Conservation (phyloP, 2,329 filamentous ascomycete genomes). For the Penicillium rolfsii region DNA sequence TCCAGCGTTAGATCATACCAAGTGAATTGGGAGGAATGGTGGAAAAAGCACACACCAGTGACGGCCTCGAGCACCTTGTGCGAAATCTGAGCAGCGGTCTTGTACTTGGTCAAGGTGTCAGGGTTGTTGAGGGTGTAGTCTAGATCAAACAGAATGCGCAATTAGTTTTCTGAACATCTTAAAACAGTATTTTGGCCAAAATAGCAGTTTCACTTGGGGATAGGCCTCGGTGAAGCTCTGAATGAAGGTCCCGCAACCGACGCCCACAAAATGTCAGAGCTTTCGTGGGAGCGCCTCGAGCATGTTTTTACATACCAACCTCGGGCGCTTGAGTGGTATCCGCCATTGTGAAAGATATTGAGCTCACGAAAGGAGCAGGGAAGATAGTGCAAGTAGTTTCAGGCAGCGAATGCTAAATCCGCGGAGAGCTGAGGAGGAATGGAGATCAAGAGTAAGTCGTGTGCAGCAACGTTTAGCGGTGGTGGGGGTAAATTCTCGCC, state of each 20-base stretch:
- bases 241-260: constrained; percentile 18
- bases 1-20: constrained; percentile 27
- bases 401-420: constrained; percentile 26
- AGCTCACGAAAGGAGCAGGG: constrained; percentile 32
- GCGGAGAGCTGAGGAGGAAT: constrained; percentile 30
- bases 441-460: constrained; percentile 33
- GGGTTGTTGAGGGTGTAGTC: constrained; percentile 90
- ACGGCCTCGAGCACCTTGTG: constrained; percentile 94
- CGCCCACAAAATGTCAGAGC: constrained; percentile 41
- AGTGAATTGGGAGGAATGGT: neutral
- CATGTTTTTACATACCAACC: constrained; percentile 44
- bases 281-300: constrained; percentile 33
- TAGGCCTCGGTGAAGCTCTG: constrained; percentile 31
- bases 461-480: constrained; percentile 34
- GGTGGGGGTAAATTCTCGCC: constrained; percentile 32
- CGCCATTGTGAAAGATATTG: constrained; percentile 41
- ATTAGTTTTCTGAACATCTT: constrained; percentile 10
- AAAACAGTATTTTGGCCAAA: neutral
- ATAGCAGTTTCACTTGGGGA: neutral
- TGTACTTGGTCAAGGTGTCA: constrained; percentile 98
- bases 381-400: constrained; percentile 21
- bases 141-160: constrained; percentile 44
- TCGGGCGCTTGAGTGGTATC: constrained; percentile 42
- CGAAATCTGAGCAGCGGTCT: constrained; percentile 91
- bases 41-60: constrained; percentile 51